Evolutionary conservation across 2,329 filamentous ascomycete genomes (phyloP).

Genomic region (Ophiostoma himal-ulmi): DNA sequence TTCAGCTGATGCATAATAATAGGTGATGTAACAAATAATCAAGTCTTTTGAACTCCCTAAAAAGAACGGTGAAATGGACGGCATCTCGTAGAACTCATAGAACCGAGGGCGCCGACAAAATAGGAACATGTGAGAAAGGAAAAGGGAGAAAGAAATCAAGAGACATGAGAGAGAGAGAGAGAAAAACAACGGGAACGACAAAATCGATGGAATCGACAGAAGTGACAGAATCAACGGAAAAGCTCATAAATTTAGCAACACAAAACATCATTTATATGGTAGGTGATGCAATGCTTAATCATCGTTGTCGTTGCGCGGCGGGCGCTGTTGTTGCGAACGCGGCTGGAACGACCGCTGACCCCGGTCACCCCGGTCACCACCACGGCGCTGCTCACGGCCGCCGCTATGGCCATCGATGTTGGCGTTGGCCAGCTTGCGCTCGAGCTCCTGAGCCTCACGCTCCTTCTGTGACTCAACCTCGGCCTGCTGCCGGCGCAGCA

Average conservation of each 20-base stretch:
- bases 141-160: neutral
- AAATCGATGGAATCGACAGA: neutral
- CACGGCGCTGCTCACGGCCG: constrained; percentile 24
- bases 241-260: neutral
- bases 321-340: constrained; percentile 32
- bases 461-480: constrained; percentile 72
- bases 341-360: constrained; percentile 21
- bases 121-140: neutral
- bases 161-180: neutral
- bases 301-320: constrained; percentile 50
- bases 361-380: constrained; percentile 14
- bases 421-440: constrained; percentile 49
- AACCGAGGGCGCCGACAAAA: too few relatives aligned
- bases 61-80: neutral
- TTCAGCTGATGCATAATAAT: neutral
- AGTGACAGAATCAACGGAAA: constrained; percentile 2
- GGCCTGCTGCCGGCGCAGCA: constrained; percentile 74
- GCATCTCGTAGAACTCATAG: too few relatives aligned
- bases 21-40: too few relatives aligned
- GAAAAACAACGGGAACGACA: neutral
- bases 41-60: neutral
- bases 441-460: constrained; percentile 65
- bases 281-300: constrained; percentile 32
- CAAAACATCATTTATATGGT: neutral
- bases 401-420: constrained; percentile 34